Conservation (phyloP, 257 asterid species). For the Coffea canephora region DNA sequence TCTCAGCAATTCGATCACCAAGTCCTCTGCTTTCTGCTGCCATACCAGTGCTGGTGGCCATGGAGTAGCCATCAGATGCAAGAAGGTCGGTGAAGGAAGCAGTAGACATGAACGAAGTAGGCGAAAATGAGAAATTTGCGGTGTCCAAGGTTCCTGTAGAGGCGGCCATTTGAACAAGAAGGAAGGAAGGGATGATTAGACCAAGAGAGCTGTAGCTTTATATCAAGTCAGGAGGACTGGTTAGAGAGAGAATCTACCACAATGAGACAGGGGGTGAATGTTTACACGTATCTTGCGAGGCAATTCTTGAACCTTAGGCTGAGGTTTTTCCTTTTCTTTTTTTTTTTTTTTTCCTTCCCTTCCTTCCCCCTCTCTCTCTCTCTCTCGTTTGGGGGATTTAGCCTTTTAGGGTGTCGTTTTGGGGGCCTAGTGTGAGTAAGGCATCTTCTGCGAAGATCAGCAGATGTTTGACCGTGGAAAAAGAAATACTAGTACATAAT, state of each 20-base stretch:
- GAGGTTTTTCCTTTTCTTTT: not conserved
- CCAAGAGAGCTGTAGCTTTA: not conserved
- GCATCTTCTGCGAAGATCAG: conserved; percentile 20
- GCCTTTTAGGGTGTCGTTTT: no score
- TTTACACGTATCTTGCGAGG: conserved; percentile 18
- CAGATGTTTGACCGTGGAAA: conserved; percentile 28
- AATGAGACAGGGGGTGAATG: conserved; percentile 1
- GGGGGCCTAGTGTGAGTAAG: not conserved
- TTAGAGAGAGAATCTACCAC: no score
- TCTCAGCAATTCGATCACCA: conserved; percentile 60
- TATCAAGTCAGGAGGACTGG: not conserved
- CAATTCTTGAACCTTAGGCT: not conserved
- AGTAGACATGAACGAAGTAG: conserved; percentile 34
- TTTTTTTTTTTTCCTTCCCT: not conserved
- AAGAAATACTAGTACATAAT: not conserved
- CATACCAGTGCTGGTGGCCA: conserved; percentile 3
- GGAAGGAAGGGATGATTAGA: not conserved
- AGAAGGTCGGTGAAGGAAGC: conserved; percentile 59
- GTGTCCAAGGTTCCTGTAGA: conserved; percentile 32
- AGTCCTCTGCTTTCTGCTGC: conserved; percentile 32
- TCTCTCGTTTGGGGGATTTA: not conserved
- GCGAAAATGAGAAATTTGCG: conserved; percentile 25
- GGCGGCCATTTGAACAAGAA: conserved; percentile 31
- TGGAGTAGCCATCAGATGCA: conserved; percentile 43
- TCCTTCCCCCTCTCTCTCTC: no score